Conservation (phyloP, 768 basidiomycete species). For the Boletus sp. region DNA sequence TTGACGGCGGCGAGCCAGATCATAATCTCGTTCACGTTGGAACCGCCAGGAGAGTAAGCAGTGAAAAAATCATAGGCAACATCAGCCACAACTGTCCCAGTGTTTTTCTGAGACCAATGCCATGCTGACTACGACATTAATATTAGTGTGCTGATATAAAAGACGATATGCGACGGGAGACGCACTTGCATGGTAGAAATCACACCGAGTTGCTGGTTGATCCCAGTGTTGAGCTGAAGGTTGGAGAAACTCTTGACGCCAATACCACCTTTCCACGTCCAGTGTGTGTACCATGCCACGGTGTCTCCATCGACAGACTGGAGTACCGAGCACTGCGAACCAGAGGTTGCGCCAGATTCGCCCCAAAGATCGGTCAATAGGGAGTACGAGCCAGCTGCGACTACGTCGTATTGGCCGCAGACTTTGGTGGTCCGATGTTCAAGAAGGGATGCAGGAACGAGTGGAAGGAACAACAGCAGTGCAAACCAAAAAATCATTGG, state of each 20-base stretch:
- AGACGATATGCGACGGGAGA: background rate
- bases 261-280: slow-evolving; percentile 50
- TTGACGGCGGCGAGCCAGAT: slow-evolving; percentile 61
- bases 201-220: slow-evolving; percentile 51
- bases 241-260: slow-evolving; percentile 64
- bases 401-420: slow-evolving; percentile 52
- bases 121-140: slow-evolving; percentile 42
- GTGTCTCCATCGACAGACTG: slow-evolving; percentile 39
- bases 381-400: slow-evolving; percentile 44
- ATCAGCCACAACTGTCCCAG: slow-evolving; percentile 46
- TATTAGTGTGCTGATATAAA: background rate
- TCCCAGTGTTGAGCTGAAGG: slow-evolving; percentile 45
- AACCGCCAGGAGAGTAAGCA: slow-evolving; percentile 45
- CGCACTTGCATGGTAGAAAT: slow-evolving; percentile 56
- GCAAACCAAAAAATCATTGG: slow-evolving; percentile 11
- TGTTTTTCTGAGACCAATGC: slow-evolving; percentile 49
- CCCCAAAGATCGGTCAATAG: slow-evolving; percentile 51
- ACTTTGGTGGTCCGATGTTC: background rate
- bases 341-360: slow-evolving; percentile 37
- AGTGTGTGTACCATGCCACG: slow-evolving; percentile 50
- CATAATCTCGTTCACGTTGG: slow-evolving; percentile 51
- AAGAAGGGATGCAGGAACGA: slow-evolving; percentile 15
- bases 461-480: slow-evolving; percentile 19
- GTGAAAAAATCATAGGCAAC: slow-evolving; percentile 68
- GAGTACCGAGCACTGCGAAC: slow-evolving; percentile 50